These are phyloP conservation scores for Macrolepiota dolichaula DNA, from an alignment of 768 basidiomycete species.

Conservation along the genomic window DNA sequence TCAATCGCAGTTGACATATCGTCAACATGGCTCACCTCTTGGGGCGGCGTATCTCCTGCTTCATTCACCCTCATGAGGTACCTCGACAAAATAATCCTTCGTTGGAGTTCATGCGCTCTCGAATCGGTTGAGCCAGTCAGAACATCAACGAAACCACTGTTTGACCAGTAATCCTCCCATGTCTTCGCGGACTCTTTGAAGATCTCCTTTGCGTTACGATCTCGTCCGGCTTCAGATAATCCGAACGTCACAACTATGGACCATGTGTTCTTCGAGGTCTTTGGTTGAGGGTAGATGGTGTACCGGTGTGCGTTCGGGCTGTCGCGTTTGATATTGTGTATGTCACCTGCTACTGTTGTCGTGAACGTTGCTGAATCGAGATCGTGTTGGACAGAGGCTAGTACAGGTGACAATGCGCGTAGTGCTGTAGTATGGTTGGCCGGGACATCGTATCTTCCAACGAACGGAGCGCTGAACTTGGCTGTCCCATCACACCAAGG, in stretches of 20 bases:
- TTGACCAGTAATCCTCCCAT: slow-evolving; percentile 49
- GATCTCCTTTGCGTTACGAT: slow-evolving; percentile 24
- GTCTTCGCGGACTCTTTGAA: slow-evolving; percentile 29
- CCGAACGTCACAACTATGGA: slow-evolving; percentile 35
- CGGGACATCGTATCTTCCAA: slow-evolving; percentile 47
- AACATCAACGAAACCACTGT: slow-evolving; percentile 50
- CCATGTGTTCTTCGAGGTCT: slow-evolving; percentile 21
- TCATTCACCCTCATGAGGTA: slow-evolving; percentile 59
- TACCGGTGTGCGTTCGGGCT: slow-evolving; percentile 44
- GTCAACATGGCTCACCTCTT: slow-evolving; percentile 39
- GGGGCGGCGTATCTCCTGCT: slow-evolving; percentile 52
- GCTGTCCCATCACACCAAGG: slow-evolving; percentile 57
- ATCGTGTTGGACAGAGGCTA: slow-evolving; percentile 40
- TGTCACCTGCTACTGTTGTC: slow-evolving; percentile 39
- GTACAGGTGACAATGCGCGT: slow-evolving; percentile 14
- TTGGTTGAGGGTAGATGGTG: slow-evolving; percentile 31
- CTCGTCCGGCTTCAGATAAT: slow-evolving; percentile 8
- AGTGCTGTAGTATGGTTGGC: slow-evolving; percentile 46
- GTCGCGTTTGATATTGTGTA: slow-evolving; percentile 38
- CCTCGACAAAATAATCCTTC: slow-evolving; percentile 52
- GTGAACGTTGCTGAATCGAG: slow-evolving; percentile 37
- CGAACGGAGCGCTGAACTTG: slow-evolving; percentile 58
- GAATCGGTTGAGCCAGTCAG: slow-evolving; percentile 44
- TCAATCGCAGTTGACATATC: not conserved
- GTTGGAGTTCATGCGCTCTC: slow-evolving; percentile 51